These are phyloP conservation scores for Suillus subluteus DNA, from an alignment of 768 basidiomycete species.

Conservation along the genomic window DNA sequence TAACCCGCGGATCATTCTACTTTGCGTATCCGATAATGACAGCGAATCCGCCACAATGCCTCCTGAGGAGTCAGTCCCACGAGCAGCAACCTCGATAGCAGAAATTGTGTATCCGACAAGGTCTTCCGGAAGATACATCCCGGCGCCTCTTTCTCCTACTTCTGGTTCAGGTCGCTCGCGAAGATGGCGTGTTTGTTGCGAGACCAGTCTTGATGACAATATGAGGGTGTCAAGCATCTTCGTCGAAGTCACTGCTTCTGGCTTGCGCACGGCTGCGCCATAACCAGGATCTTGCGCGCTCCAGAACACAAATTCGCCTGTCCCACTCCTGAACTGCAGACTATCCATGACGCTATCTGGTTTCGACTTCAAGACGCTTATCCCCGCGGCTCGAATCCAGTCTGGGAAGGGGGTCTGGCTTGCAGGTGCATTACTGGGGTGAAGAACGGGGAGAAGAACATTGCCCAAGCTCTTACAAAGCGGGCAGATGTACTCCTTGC, in stretches of 20 bases:
- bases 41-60: slow-evolving; percentile 62
- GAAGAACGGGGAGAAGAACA: slow-evolving; percentile 82
- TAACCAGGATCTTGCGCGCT: slow-evolving; percentile 80
- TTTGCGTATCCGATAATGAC: slow-evolving; percentile 75
- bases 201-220: slow-evolving; percentile 75
- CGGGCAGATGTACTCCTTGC: slow-evolving; percentile 95
- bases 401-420: slow-evolving; percentile 75
- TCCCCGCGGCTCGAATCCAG: slow-evolving; percentile 89
- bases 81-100: slow-evolving; percentile 76
- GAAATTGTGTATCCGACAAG: slow-evolving; percentile 87
- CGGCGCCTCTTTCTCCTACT: slow-evolving; percentile 72
- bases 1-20: slow-evolving; percentile 76
- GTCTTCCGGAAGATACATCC: slow-evolving; percentile 92
- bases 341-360: slow-evolving; percentile 74
- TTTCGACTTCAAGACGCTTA: slow-evolving; percentile 84
- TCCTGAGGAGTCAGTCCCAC: slow-evolving; percentile 58
- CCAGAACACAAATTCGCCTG: slow-evolving; percentile 91
- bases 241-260: slow-evolving; percentile 59
- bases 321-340: slow-evolving; percentile 76
- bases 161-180: slow-evolving; percentile 79
- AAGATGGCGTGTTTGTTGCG: slow-evolving; percentile 83
- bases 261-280: slow-evolving; percentile 52
- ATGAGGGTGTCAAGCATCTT: slow-evolving; percentile 91
- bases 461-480: slow-evolving; percentile 97
- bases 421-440: slow-evolving; percentile 44